Evolutionary conservation across 371 early-diverging fungal genomes (phyloP), one percentile per base, ranked within the genome.

Genomic region (Capillidium heterosporum): DNA sequence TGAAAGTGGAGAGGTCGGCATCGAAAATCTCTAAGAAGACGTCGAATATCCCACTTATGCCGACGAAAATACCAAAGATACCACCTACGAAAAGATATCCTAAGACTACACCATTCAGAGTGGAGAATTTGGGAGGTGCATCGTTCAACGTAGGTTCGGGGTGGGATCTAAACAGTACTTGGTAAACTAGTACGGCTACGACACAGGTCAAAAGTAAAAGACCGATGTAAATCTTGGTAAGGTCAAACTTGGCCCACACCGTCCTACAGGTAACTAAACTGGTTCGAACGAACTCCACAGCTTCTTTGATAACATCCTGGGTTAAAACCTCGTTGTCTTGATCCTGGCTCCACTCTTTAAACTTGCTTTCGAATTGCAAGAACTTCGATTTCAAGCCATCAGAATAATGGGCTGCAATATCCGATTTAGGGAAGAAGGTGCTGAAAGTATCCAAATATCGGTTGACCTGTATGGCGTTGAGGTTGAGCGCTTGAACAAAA

Each of bases 181-280:
- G 31, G 17, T 57, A 15, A 1, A 57, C 46, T 21, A 47, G 39
- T 19, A 50, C 19, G 57, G 10, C 23, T 21, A 31, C 13, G 62
- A 50, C 31, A 58, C 35, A 19, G 62, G 70, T 44, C 35, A 85
- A 52, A 0, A 81, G 54, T 0, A 63, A 40, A 0, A 85, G 69
- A 1, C 88, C 88, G 0, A 72, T 57, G 0, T 64, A 51, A 72
- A 89, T 87, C 24, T 72, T 67, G 0, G 69, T 69, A 0, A 79
- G 67, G 49, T 94, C 91, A 63, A 96, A 96, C 32, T 88, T 87
- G 4, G 94, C 90, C 95, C 96, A 96, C 43, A 87, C 77, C 21
- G 75, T 67, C 15, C 88, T 78, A 55, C 87, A 82, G 23, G 78
- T 77, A 11, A 75, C 70, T 27, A 94, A 69, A 0, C 85, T 73